phyloP scores from a whole-genome alignment of 495 filamentous ascomycete species.

The Penicillium fimorum region DNA sequence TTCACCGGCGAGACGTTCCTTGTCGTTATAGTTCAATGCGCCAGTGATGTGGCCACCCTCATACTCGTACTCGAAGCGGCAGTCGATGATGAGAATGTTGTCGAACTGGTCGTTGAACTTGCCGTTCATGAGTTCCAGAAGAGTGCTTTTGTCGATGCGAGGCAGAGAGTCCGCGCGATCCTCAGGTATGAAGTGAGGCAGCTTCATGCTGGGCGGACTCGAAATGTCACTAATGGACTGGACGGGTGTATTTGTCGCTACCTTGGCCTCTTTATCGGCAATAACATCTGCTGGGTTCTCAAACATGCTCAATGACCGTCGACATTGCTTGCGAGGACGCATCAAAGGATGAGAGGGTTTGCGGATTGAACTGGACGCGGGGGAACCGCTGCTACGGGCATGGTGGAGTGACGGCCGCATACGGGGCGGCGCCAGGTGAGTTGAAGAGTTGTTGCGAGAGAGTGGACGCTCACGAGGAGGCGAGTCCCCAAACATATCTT shows the following conservation, averaged over 20 bases:
- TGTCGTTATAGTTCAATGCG: slow-evolving; percentile 94
- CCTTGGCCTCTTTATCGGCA: slow-evolving; percentile 60
- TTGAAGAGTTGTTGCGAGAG: slow-evolving; percentile 33
- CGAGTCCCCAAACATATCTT: slow-evolving; percentile 77
- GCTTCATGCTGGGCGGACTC: slow-evolving; percentile 62
- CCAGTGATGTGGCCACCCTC: slow-evolving; percentile 92
- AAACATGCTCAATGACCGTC: slow-evolving; percentile 95
- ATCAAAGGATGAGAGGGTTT: slow-evolving; percentile 68
- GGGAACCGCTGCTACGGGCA: slow-evolving; percentile 64
- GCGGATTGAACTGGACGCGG: slow-evolving; percentile 64
- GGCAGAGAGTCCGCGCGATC: slow-evolving; percentile 81
- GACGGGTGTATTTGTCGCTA: slow-evolving; percentile 53
- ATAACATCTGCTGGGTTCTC: slow-evolving; percentile 86
- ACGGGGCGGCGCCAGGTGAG: slow-evolving; percentile 46
- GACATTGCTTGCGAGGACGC: slow-evolving; percentile 82
- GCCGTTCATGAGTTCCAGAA: slow-evolving; percentile 83
- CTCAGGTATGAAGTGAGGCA: slow-evolving; percentile 83
- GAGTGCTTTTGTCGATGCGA: slow-evolving; percentile 75
- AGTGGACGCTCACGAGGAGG: slow-evolving; percentile 63
- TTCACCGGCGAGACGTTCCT: slow-evolving; percentile 74
- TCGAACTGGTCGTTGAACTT: slow-evolving; percentile 73
- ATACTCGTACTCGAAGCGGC: slow-evolving; percentile 98
- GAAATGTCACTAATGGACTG: slow-evolving; percentile 77
- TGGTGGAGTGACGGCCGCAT: slow-evolving; percentile 62
- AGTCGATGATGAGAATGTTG: slow-evolving; percentile 84